Percentiles rank a stretch among this genome's conserved stretches.
These are phyloP conservation scores for Penicillium sp. DNA, from an alignment of 2,329 filamentous ascomycete genomes.

Conservation along the genomic window DNA sequence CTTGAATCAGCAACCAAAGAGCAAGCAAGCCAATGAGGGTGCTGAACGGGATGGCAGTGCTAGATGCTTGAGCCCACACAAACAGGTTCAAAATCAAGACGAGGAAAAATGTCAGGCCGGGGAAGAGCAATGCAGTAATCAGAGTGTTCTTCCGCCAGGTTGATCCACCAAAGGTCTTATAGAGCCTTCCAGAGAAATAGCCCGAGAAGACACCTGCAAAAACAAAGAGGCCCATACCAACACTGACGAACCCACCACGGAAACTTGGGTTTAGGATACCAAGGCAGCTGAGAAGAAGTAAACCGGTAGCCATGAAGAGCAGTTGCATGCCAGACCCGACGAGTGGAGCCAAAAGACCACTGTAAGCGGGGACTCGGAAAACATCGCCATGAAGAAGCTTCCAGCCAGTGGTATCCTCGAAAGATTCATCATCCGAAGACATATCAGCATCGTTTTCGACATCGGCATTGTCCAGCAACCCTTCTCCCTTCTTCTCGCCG, in stretches of 20 bases:
- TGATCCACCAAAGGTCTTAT: constrained; percentile 78
- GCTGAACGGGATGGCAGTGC: constrained; percentile 82
- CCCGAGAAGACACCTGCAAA: constrained; percentile 83
- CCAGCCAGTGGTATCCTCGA: constrained; percentile 85
- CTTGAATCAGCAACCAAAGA: constrained; percentile 83
- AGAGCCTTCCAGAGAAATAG: constrained; percentile 82
- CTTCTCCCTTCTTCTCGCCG: constrained; percentile 59
- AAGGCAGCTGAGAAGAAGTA: constrained; percentile 73
- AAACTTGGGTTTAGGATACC: constrained; percentile 84
- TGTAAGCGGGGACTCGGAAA: constrained; percentile 73
- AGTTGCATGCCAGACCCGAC: constrained; percentile 87
- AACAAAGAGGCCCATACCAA: constrained; percentile 80
- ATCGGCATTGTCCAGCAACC: constrained; percentile 63
- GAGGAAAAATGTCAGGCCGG: constrained; percentile 74
- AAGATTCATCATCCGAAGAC: constrained; percentile 69
- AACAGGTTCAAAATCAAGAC: constrained; percentile 85
- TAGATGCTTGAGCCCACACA: constrained; percentile 87
- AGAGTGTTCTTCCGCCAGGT: constrained; percentile 77
- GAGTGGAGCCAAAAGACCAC: constrained; percentile 75
- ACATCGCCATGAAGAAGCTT: constrained; percentile 88
- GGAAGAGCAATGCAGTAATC: constrained; percentile 76
- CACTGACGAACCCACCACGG: constrained; percentile 86
- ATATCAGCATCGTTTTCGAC: constrained; percentile 58
- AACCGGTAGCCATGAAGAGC: constrained; percentile 76
- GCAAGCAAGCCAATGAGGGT: constrained; percentile 73